Evolutionary conservation across 352 stramenopile genomes (phyloP).

Genomic region (Pythium aquatile): DNA sequence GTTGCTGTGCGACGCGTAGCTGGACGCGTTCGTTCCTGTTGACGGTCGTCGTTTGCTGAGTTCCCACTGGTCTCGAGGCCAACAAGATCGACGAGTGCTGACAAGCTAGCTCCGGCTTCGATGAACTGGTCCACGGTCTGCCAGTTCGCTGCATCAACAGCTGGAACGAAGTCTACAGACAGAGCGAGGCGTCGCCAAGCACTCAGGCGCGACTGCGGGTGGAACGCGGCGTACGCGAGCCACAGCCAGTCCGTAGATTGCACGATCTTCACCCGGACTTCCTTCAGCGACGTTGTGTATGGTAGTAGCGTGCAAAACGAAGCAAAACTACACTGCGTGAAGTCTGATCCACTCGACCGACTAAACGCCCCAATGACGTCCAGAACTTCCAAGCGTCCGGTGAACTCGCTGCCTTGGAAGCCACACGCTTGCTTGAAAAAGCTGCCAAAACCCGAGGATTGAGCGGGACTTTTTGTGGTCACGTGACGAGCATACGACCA

Average conservation of each 20-base stretch:
- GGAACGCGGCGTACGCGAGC: background rate
- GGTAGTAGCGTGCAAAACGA: background rate
- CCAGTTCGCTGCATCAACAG: background rate
- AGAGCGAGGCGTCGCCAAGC: background rate
- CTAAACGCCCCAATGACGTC: background rate
- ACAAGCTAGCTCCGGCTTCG: background rate
- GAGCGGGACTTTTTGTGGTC: too few relatives aligned
- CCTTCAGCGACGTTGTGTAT: background rate
- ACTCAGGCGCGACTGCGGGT: background rate
- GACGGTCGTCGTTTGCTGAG: background rate
- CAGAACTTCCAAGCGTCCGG: background rate
- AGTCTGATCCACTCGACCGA: background rate
- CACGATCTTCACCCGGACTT: background rate
- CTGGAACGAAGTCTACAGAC: background rate
- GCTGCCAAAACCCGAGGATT: background rate
- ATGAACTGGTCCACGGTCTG: background rate
- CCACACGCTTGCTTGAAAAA: background rate
- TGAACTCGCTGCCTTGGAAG: background rate
- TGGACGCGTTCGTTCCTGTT: background rate
- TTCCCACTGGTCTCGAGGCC: background rate
- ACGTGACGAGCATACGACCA: too few relatives aligned
- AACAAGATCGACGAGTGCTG: background rate
- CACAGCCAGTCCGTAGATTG: background rate
- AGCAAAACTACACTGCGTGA: background rate
- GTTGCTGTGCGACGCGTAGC: background rate